These are phyloP conservation scores for Parathielavia hyrcaniae DNA, from an alignment of 495 filamentous ascomycete genomes.

Conservation along the genomic window DNA sequence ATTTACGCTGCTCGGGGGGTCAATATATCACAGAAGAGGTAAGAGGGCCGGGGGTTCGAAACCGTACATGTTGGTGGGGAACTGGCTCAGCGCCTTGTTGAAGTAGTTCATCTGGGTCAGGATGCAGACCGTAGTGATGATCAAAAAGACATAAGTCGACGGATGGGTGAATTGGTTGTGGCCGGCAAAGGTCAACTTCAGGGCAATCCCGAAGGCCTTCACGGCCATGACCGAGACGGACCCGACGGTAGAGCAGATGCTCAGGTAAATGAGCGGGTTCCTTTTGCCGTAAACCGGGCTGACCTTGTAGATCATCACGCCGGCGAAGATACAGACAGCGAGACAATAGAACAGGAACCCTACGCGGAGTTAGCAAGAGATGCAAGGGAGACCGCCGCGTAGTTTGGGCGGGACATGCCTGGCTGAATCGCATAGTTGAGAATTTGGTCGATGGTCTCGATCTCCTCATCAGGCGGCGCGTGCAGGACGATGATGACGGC, in stretches of 20 bases:
- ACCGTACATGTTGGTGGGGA: slow-evolving; percentile 85
- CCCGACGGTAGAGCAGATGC: slow-evolving; percentile 94
- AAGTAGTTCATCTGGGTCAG: slow-evolving; percentile 99
- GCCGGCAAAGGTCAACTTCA: slow-evolving; percentile 85
- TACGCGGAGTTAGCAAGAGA: slow-evolving; percentile 38
- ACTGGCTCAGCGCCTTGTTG: slow-evolving; percentile 96
- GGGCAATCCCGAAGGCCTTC: slow-evolving; percentile 93
- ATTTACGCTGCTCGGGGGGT: slow-evolving; percentile 69
- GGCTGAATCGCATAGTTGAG: slow-evolving; percentile 80
- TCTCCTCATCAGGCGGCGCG: slow-evolving; percentile 87
- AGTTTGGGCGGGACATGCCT: slow-evolving; percentile 49
- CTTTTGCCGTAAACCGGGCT: slow-evolving; percentile 83
- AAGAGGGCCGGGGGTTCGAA: background rate
- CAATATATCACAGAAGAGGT: slow-evolving; percentile 29
- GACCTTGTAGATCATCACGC: slow-evolving; percentile 92
- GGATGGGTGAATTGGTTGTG: slow-evolving; percentile 92
- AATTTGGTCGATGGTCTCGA: slow-evolving; percentile 81
- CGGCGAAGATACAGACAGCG: slow-evolving; percentile 67
- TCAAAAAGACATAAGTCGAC: slow-evolving; percentile 94
- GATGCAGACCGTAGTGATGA: slow-evolving; percentile 87
- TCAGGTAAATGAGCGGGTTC: slow-evolving; percentile 92
- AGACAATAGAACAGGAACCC: slow-evolving; percentile 82
- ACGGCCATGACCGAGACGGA: slow-evolving; percentile 97
- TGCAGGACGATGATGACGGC: slow-evolving; percentile 97
- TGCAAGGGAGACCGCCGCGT: background rate